Base-by-base conservation (phyloP, 2,329 filamentous ascomycete genomes). In the Incumbomyces delicatus region DNA sequence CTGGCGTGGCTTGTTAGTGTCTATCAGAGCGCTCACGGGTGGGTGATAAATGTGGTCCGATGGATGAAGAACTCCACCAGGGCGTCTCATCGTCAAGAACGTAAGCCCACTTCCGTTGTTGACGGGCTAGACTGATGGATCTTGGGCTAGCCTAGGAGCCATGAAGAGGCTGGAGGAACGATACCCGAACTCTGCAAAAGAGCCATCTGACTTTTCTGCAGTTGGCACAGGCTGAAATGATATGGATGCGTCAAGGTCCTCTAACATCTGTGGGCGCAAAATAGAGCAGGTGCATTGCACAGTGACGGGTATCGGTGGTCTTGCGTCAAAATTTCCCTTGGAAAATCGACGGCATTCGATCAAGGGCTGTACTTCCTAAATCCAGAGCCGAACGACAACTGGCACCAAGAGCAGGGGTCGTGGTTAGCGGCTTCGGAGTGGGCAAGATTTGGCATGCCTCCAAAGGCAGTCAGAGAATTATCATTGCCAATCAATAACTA, bases 161-260 rank as follows among this genome's bases (percentile, higher is more conserved):
- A 45, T 34, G 33, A 30, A 45, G 42, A 45, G 42, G 42, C 42
- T 45, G 42, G 42, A 45, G 20, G 14, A 45, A 38, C 42, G 34
- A 36, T n/a, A 38, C 12, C 22, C 22, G 22, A 27, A 27, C 22
- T 27, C 22, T 27, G 22, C 22, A 27, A 27, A 4, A 5, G 22
- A 27, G 22, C 22, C 22, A 27, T 27, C 22, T 27, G 22, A 27
- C 8, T 27, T 27, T 8, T 27, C 4, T 27, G 5, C 22, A 27
- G 22, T 8, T 5, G 22, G 22, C 22, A 27, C 8, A 27, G 5
- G 8, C 4, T 8, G 22, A 8, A 8, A 27, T 27, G 22, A 4
- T 27, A 27, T 4, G n/a, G n/a, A n/a, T n/a, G 22, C 22, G 4
- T 27, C 22, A 27, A 27, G 22, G 5, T 27, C 22, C 4, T 4